Base-by-base conservation (phyloP, 495 filamentous ascomycete genomes). In the Xylaria nigripes region DNA sequence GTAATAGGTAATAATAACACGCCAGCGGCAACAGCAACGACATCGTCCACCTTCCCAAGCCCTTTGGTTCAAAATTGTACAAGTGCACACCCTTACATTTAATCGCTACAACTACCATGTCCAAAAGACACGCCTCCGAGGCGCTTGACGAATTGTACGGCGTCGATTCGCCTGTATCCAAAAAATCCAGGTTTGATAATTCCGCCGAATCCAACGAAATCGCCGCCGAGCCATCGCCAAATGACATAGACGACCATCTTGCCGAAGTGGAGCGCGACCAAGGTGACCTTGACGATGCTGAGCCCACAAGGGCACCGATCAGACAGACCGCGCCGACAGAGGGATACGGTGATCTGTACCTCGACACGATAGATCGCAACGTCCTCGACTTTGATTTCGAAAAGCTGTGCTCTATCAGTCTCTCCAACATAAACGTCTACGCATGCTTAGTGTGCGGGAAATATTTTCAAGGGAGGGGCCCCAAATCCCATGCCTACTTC, bases 381-480 rank as follows among this genome's bases (percentile, higher is more conserved):
- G 76, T 95, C 15, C 82, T 95, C 16, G 91, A 95, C 69, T 95
- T 95, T 63, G 93, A 99, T 68, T 99, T 99, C 68, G 92, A 97
- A 64, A 97, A 97, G 76, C 81, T 95, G 18, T 99, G 93, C 74
- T 97, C 94, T 2, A 76, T 97, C 58, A 92, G 87, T 22, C 75
- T 99, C 9, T 95, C 90, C 19, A 97, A 96, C 65, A 96, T 96
- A 73, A 97, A 99, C 61, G 91, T 99, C 47, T 99, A 99, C 68
- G 93, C 94, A 2, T 99, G 93, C 63, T 78, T 99, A 21, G 89
- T 97, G 0, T 99, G 93, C 67, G 94, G 93, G 25, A 95, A 93
- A 75, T 99, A 97, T 74, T 99, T 86, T 68, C 90, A 96, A 66
- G 93, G 93, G 18, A 81, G 94, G 59, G 93, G 93, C 1, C 87